phyloP scores from a whole-genome alignment of 2,329 filamentous ascomycete genomes.

The Arachnopeziza araneosa region DNA sequence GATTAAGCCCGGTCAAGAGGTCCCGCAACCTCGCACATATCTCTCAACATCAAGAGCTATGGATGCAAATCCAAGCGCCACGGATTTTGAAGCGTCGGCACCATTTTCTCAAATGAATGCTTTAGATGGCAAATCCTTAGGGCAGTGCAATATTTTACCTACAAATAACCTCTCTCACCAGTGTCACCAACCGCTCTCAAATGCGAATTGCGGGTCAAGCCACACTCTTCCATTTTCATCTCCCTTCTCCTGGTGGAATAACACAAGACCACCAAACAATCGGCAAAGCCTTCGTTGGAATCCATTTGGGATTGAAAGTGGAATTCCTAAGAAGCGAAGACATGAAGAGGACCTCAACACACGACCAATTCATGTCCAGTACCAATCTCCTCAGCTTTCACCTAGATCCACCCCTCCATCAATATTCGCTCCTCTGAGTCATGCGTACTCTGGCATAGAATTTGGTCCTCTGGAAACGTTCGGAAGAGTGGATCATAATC shows the following conservation, averaged over 20 bases:
- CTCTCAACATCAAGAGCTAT: background rate
- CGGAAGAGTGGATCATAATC: background rate
- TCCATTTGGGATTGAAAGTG: background rate
- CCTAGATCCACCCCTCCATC: conserved; percentile 5
- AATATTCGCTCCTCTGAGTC: background rate
- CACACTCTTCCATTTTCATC: conserved; percentile 2
- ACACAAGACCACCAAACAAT: background rate
- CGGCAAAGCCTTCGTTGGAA: background rate
- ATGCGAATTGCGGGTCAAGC: background rate
- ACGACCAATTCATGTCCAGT: background rate
- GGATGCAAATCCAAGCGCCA: background rate
- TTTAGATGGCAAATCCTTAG: background rate
- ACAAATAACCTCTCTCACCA: background rate
- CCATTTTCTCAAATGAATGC: background rate
- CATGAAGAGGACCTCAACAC: background rate
- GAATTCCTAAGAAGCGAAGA: conserved; percentile 10
- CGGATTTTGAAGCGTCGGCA: conserved; percentile 7
- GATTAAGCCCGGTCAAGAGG: background rate
- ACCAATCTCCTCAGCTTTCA: conserved; percentile 11
- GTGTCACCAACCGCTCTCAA: background rate
- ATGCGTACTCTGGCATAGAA: background rate
- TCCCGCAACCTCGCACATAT: background rate
- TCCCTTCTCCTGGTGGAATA: conserved; percentile 8
- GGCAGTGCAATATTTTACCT: background rate
- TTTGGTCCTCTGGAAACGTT: background rate